These are phyloP conservation scores for Lachnum nothofagi DNA, from an alignment of 2,329 filamentous ascomycete species.

Conservation along the genomic window DNA sequence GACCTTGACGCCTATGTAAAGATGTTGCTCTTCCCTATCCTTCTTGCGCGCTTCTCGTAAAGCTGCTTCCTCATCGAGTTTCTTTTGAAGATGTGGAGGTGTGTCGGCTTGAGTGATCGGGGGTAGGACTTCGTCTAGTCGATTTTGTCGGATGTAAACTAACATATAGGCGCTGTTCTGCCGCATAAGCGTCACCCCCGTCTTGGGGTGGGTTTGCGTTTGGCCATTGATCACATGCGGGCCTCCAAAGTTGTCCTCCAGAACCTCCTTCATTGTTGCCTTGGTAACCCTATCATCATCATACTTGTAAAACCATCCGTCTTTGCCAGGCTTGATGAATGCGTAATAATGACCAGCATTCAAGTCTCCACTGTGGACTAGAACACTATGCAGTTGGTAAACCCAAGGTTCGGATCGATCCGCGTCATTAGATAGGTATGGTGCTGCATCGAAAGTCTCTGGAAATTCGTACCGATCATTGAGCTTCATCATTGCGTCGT, in stretches of 20 bases:
- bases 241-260: constrained; percentile 95
- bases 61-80: constrained; percentile 76
- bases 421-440: constrained; percentile 79
- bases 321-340: constrained; percentile 87
- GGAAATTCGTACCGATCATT: constrained; percentile 90
- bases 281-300: constrained; percentile 97
- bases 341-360: constrained; percentile 99
- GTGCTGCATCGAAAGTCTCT: constrained; percentile 74
- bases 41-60: constrained; percentile 71
- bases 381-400: constrained; percentile 89
- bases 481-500: constrained; percentile 98
- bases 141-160: constrained; percentile 88
- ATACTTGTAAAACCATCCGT: constrained; percentile 93
- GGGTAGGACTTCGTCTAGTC: constrained; percentile 75
- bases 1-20: constrained; percentile 81
- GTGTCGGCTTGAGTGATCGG: constrained; percentile 73
- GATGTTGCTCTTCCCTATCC: constrained; percentile 88
- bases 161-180: constrained; percentile 95
- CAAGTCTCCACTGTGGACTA: constrained; percentile 93
- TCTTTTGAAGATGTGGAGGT: constrained; percentile 71
- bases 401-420: constrained; percentile 84
- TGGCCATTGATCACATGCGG: constrained; percentile 57
- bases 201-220: constrained; percentile 48
- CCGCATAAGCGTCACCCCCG: constrained; percentile 51
- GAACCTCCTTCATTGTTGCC: constrained; percentile 80